Evolutionary conservation across 2,329 filamentous ascomycete species (phyloP).

Genomic region (Cladobotryum mycophilum): DNA sequence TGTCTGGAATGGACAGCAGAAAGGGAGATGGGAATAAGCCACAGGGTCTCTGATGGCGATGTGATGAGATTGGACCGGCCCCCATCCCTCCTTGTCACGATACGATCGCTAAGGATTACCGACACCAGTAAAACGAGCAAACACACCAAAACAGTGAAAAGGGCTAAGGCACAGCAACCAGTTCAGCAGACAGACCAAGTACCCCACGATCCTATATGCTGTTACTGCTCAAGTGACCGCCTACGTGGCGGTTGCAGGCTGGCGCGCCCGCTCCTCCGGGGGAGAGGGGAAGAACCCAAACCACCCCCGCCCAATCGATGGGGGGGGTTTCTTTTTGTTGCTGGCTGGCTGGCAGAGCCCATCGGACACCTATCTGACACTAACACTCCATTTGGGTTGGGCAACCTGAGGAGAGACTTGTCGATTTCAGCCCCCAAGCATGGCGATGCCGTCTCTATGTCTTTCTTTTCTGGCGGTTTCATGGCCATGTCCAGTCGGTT

Average conservation of each 20-base stretch:
- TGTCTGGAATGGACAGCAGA: not conserved
- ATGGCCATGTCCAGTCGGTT: not conserved
- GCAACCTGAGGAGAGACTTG: not conserved
- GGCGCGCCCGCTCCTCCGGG: conserved; percentile 6
- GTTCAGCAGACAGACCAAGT: not conserved
- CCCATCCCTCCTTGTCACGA: no score
- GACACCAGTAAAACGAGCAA: no score
- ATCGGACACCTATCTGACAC: not conserved
- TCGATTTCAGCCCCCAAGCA: conserved; percentile 7
- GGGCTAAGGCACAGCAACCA: no score
- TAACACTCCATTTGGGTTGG: not conserved
- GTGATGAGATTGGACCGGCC: no score
- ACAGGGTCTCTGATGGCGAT: not conserved
- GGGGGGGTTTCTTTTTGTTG: not conserved
- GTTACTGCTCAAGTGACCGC: conserved; percentile 13
- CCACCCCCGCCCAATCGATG: conserved; percentile 5
- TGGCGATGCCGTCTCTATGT: not conserved
- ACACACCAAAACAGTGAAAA: no score
- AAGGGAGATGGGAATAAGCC: not conserved
- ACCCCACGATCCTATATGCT: conserved; percentile 3
- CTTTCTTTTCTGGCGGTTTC: conserved; percentile 6
- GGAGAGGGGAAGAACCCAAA: no score
- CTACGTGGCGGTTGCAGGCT: conserved; percentile 15
- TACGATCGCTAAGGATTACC: no score
- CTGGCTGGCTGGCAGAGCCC: not conserved